Evolutionary conservation across 495 filamentous ascomycete genomes (phyloP).

Genomic region (Penicillium dipodomyicola): DNA sequence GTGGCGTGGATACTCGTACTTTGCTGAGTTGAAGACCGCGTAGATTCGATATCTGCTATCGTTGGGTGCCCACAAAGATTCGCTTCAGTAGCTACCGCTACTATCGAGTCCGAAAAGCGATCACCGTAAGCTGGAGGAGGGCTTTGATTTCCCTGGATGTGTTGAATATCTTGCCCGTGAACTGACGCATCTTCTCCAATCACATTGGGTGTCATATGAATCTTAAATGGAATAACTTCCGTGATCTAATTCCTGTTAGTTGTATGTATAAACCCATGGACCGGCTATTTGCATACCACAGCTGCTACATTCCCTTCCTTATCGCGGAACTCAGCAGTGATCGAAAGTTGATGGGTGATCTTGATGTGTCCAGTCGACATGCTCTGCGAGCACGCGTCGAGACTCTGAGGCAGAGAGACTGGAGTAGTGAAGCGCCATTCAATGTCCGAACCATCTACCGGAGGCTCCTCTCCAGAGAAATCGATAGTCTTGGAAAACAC

Average conservation of each 20-base stretch:
- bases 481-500: conserved; percentile 9
- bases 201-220: conserved; percentile 20
- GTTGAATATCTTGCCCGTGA: conserved; percentile 5
- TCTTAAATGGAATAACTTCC: conserved; percentile 20
- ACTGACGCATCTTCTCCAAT: conserved; percentile 6
- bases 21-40: neutral
- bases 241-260: conserved; percentile 13
- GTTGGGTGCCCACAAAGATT: neutral
- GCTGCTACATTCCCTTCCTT: neutral
- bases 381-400: conserved; percentile 20
- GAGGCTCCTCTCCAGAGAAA: neutral
- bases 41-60: neutral
- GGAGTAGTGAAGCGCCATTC: conserved; percentile 17
- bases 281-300: neutral
- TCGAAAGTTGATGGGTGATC: conserved; percentile 15
- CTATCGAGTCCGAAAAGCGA: conserved; percentile 10
- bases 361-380: conserved; percentile 17
- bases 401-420: conserved; percentile 16
- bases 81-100: neutral
- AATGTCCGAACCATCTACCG: conserved; percentile 5
- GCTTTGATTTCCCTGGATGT: conserved; percentile 2
- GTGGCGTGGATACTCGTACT: neutral
- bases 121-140: conserved; percentile 21
- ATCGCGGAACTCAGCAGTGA: conserved; percentile 18
- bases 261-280: neutral